phyloP scores from a whole-genome alignment of 1,284 basidiomycete species.

The Ustilago shanxiensis region DNA sequence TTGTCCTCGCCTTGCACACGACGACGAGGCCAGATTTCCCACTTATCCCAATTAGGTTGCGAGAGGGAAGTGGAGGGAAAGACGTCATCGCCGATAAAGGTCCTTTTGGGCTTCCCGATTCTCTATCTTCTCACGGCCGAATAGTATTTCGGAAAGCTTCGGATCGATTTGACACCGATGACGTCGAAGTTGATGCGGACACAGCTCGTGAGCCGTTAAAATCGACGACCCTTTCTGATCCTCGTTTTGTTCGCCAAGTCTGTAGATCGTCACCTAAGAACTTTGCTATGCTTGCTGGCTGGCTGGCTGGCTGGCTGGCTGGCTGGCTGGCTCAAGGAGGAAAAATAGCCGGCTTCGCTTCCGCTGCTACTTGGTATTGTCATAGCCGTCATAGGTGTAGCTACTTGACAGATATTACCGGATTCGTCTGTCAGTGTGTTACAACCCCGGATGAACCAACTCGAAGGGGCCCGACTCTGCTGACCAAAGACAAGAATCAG shows the following conservation, averaged over 20 bases:
- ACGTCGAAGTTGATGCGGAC: slow-evolving; percentile 21
- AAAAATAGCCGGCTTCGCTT: neutral
- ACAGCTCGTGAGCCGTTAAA: neutral
- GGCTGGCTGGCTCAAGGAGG: neutral
- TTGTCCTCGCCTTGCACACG: neutral
- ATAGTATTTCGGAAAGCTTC: slow-evolving; percentile 15
- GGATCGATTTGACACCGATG: slow-evolving; percentile 27
- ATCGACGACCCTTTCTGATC: neutral
- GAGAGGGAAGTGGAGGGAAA: neutral
- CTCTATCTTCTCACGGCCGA: slow-evolving; percentile 1
- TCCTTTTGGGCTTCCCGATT: neutral
- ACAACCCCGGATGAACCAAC: neutral
- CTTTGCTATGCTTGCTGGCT: neutral
- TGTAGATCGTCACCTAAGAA: slow-evolving; percentile 1
- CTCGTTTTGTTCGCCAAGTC: slow-evolving; percentile 1
- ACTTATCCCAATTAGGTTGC: neutral
- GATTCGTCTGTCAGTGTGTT: neutral
- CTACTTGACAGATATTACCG: neutral
- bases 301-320: no score
- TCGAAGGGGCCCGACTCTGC: neutral
- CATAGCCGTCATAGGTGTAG: neutral
- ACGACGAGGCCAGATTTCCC: neutral
- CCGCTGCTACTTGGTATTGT: slow-evolving; percentile 1
- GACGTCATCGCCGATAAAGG: neutral
- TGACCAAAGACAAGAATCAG: slow-evolving; percentile 2